Evolutionary conservation across 2,329 filamentous ascomycete genomes (phyloP).

Genomic region (Coleophoma cylindrospora): DNA sequence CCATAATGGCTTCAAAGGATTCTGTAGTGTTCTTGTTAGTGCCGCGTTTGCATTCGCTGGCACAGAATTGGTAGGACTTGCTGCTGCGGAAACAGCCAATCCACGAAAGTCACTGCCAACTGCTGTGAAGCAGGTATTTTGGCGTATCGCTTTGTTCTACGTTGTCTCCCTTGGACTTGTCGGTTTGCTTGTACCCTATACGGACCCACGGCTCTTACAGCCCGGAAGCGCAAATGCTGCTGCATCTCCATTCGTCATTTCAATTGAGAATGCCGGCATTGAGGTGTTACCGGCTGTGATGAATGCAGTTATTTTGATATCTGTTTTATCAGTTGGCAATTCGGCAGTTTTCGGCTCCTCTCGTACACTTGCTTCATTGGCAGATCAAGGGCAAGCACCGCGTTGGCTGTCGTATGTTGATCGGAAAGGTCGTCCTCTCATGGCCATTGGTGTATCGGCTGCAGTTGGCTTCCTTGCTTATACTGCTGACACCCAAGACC

Average conservation of each 20-base stretch:
- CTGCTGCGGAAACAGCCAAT: slow-evolving; percentile 74
- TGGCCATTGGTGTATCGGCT: slow-evolving; percentile 65
- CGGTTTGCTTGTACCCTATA: slow-evolving; percentile 75
- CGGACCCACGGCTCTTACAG: slow-evolving; percentile 58
- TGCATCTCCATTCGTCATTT: slow-evolving; percentile 89
- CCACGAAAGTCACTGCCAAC: slow-evolving; percentile 77
- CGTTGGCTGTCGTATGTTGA: slow-evolving; percentile 75
- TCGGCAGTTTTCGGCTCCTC: slow-evolving; percentile 89
- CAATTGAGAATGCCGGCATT: slow-evolving; percentile 81
- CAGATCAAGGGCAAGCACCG: slow-evolving; percentile 82
- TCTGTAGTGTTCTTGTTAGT: slow-evolving; percentile 72
- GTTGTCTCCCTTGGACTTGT: slow-evolving; percentile 76
- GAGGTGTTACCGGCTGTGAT: slow-evolving; percentile 78
- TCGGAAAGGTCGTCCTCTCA: slow-evolving; percentile 72
- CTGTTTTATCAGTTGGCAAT: slow-evolving; percentile 87
- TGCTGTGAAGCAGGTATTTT: slow-evolving; percentile 91
- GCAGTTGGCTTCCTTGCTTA: slow-evolving; percentile 70
- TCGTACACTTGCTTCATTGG: slow-evolving; percentile 81
- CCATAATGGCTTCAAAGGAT: slow-evolving; percentile 77
- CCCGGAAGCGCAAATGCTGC: slow-evolving; percentile 58
- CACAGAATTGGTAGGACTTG: slow-evolving; percentile 71
- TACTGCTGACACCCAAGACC: slow-evolving; percentile 56
- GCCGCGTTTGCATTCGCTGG: slow-evolving; percentile 74
- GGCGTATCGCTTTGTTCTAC: slow-evolving; percentile 90
- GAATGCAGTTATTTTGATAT: slow-evolving; percentile 91